Evolutionary conservation across 2,329 filamentous ascomycete genomes (phyloP).

Genomic region (Trichothecium sympodiale): DNA sequence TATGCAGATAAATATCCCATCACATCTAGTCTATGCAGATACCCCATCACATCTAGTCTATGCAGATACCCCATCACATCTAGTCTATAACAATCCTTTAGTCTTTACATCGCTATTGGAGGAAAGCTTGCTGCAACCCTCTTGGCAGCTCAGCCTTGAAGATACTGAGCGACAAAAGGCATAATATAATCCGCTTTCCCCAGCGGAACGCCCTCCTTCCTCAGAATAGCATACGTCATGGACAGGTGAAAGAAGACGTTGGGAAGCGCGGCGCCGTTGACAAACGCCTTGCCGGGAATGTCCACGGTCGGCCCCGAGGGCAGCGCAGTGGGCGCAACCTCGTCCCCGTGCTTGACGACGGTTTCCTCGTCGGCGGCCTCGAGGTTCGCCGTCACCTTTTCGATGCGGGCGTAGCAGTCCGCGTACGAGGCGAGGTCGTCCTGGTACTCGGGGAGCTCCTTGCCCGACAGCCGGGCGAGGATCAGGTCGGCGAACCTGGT

Average conservation of each 20-base stretch:
- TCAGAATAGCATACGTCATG: conserved; percentile 46
- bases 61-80: too few species aligned
- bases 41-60: too few species aligned
- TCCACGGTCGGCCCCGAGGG: conserved; percentile 10
- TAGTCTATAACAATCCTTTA: too few species aligned
- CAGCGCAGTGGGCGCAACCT: conserved; percentile 11
- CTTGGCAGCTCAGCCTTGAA: not conserved
- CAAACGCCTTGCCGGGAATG: conserved; percentile 24
- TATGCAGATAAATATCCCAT: too few species aligned
- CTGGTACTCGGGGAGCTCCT: conserved; percentile 10
- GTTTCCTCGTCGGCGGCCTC: conserved; percentile 18
- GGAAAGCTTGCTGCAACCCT: too few species aligned
- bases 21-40: too few species aligned
- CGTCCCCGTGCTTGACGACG: conserved; percentile 16
- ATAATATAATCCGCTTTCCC: conserved; percentile 2
- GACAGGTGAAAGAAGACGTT: conserved; percentile 51
- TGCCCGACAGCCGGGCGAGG: conserved; percentile 16
- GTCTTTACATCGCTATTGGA: too few species aligned
- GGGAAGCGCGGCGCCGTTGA: conserved; percentile 34
- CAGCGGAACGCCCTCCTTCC: conserved; percentile 30
- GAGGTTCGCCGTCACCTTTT: conserved; percentile 12
- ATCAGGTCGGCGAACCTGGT: conserved; percentile 14
- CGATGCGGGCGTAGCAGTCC: conserved; percentile 18
- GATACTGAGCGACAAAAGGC: conserved; percentile 1
- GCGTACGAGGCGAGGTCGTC: conserved; percentile 17